Conservation (phyloP, 1,284 basidiomycete species). For the Moesziomyces sp. region DNA sequence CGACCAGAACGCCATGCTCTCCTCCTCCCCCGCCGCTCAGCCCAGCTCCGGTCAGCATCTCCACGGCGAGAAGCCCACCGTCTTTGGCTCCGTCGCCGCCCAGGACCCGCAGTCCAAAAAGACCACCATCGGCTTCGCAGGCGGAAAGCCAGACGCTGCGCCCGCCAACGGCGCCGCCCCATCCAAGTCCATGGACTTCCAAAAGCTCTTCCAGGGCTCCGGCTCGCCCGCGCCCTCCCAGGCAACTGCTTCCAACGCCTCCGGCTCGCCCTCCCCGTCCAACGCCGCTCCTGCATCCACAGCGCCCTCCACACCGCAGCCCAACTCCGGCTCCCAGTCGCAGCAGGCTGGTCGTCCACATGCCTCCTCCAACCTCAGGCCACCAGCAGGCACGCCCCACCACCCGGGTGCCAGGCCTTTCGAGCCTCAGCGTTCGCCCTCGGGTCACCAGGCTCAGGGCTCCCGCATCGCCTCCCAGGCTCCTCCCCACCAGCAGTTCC, state of each 20-base stretch:
- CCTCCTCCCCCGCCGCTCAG: slow-evolving; percentile 68
- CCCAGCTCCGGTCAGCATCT: slow-evolving; percentile 64
- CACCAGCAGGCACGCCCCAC: slow-evolving; percentile 42
- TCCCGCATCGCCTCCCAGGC: slow-evolving; percentile 36
- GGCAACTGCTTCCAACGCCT: slow-evolving; percentile 32
- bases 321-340: slow-evolving; percentile 14
- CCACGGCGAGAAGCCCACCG: slow-evolving; percentile 64
- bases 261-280: slow-evolving; percentile 37
- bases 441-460: slow-evolving; percentile 38
- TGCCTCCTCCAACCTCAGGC: slow-evolving; percentile 51
- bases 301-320: slow-evolving; percentile 34
- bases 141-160: slow-evolving; percentile 72
- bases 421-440: slow-evolving; percentile 56
- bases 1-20: slow-evolving; percentile 68
- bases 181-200: slow-evolving; percentile 59
- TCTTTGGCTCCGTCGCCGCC: slow-evolving; percentile 67
- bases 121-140: slow-evolving; percentile 60
- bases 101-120: slow-evolving; percentile 57
- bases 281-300: slow-evolving; percentile 36
- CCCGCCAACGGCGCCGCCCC: slow-evolving; percentile 35
- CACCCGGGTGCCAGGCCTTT: slow-evolving; percentile 50
- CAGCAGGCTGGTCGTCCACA: slow-evolving; percentile 31
- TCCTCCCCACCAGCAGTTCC: slow-evolving; percentile 48
- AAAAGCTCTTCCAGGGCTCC: slow-evolving; percentile 66
- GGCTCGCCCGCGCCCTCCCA: slow-evolving; percentile 42